Evolutionary conservation across 1,284 basidiomycete genomes (phyloP), one percentile per base, ranked within the genome.

Genomic region (Golubevia sp.): DNA sequence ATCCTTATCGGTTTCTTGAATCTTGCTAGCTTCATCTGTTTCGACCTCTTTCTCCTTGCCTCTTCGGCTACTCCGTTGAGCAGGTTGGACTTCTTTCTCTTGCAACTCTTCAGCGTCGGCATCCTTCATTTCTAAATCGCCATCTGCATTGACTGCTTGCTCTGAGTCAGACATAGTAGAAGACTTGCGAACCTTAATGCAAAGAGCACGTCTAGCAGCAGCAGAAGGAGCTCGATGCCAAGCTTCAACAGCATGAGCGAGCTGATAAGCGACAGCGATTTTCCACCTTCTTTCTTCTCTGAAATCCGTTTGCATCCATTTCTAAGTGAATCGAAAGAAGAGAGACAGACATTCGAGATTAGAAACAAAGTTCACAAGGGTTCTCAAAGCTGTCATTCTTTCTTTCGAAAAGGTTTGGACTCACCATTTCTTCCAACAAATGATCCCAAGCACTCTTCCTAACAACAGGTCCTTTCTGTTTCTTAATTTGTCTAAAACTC

Each of bases 291-390:
- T 87, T 81, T 99, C 97, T 84, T 99, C 94, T 6, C 91, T 89
- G 75, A 94, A 98, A 79, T 99, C 97, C 15, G 89, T 89, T 55
- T 94, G 91, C 88, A 99, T 91, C 97, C 96, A 99, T 88, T 92
- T 93, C 93, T 95, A 75, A 38, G n/a, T n/a, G n/a, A 2, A 21
- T 3, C 30, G 26, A 44, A 21, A 20, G 18, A 4, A 3, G 51
- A 2, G 15, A 26, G 34, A 58, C 30, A 44, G 15, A 49, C 30
- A 1, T 55, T 18, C 2, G 13, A 48, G 30, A 11, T 20, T 11
- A 34, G 30, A 34, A 34, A 11, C 11, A 34, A 5, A 5, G 5
- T 5, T 11, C 30, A 5, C 30, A 34, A 34, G 30, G n/a, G n/a
- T n/a, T n/a, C n/a, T n/a, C n/a, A n/a, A n/a, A n/a, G n/a, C n/a